A percentile compares a stretch with the other conserved stretches of the same genome.
phyloP scores from a whole-genome alignment of 1,284 basidiomycete species.

The Cutaneotrichosporon sp. region DNA sequence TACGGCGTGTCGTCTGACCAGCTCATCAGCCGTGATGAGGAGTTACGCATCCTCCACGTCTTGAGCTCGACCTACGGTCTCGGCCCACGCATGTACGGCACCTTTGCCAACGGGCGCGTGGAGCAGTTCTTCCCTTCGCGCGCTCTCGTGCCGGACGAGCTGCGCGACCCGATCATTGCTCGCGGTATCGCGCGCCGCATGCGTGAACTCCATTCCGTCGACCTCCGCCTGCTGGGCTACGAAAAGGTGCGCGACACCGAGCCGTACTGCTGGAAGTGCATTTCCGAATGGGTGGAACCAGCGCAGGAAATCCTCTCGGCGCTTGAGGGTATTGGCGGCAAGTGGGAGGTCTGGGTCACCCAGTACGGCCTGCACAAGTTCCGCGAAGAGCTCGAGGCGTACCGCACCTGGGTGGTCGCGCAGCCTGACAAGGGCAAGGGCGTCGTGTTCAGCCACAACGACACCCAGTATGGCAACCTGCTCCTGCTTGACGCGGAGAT shows the following conservation, averaged over 20 bases:
- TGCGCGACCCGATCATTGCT: conserved; percentile 69
- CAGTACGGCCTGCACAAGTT: conserved; percentile 40
- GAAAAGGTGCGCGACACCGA: conserved; percentile 56
- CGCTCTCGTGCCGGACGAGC: conserved; percentile 67
- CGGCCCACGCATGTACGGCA: conserved; percentile 86
- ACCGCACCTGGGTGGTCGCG: conserved; percentile 37
- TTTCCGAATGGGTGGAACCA: conserved; percentile 56
- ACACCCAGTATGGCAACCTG: conserved; percentile 91
- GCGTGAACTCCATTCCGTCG: conserved; percentile 88
- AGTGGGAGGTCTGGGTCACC: conserved; percentile 42
- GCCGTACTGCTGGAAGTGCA: conserved; percentile 56
- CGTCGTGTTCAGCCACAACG: conserved; percentile 61
- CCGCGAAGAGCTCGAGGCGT: conserved; percentile 40
- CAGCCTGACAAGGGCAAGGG: conserved; percentile 36
- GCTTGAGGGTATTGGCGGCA: conserved; percentile 29
- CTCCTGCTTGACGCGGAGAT: conserved; percentile 60
- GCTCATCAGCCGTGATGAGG: conserved; percentile 76
- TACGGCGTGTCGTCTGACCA: conserved; percentile 80
- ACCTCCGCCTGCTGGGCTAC: conserved; percentile 60
- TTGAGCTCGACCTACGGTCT: conserved; percentile 80
- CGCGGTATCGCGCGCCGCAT: conserved; percentile 81
- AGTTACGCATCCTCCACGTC: conserved; percentile 78
- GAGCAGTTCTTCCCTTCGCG: conserved; percentile 89
- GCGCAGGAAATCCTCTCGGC: conserved; percentile 34
- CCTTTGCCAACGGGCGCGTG: conserved; percentile 85